Conservation (phyloP, 371 early-diverging fungal species). For the Mucor ambiguus region DNA sequence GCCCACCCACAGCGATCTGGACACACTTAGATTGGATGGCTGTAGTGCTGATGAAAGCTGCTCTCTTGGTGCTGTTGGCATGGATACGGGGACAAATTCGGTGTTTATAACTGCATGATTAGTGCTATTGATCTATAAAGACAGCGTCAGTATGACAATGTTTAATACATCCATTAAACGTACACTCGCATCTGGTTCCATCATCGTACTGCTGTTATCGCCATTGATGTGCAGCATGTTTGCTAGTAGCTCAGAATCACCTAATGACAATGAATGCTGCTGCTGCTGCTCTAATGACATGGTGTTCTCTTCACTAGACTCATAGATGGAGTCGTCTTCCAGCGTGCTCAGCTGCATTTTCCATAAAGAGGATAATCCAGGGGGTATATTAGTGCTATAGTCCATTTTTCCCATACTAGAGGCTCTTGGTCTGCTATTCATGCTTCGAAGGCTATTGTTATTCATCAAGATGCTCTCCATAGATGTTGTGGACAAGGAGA, state of each 20-base stretch:
- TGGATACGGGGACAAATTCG: not conserved
- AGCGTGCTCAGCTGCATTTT: constrained; percentile 45
- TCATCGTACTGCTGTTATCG: not conserved
- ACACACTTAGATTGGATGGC: constrained; percentile 39
- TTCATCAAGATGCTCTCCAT: not conserved
- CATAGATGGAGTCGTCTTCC: constrained; percentile 32
- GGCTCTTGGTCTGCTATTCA: constrained; percentile 47
- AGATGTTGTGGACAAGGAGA: not conserved
- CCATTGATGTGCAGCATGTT: constrained; percentile 32
- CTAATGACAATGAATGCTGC: constrained; percentile 37
- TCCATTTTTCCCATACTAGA: constrained; percentile 63
- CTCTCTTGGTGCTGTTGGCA: not conserved
- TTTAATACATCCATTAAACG: not conserved
- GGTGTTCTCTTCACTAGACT: constrained; percentile 12
- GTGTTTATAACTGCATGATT: constrained; percentile 5
- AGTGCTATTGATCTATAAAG: not conserved
- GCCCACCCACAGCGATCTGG: constrained; percentile 94
- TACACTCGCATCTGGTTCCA: not conserved
- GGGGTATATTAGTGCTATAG: constrained; percentile 5
- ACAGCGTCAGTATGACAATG: not conserved
- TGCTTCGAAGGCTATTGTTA: not conserved
- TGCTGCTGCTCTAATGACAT: constrained; percentile 4
- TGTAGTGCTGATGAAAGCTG: constrained; percentile 6
- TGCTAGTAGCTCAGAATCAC: constrained; percentile 48
- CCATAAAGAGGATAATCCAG: constrained; percentile 43